Evolutionary conservation across 2,329 filamentous ascomycete species (phyloP).

Genomic region (Sporothrix pseudoabietina): DNA sequence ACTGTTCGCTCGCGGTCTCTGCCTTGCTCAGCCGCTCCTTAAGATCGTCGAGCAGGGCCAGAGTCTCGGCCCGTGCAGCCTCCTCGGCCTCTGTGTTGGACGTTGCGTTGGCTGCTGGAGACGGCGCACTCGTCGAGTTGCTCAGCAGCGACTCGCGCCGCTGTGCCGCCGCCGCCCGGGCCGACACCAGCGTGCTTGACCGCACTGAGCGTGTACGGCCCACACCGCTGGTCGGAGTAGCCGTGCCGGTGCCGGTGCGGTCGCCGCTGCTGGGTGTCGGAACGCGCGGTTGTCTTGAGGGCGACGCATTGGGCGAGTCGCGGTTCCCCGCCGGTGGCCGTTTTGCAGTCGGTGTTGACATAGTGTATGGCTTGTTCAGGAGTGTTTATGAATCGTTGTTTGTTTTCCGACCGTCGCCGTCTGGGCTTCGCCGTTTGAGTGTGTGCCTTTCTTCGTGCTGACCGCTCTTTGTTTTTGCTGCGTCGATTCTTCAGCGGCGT

Average conservation of each 20-base stretch:
- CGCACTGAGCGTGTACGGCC: conserved; percentile 67
- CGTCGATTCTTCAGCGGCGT: conserved; percentile 20
- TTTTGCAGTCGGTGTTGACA: conserved; percentile 56
- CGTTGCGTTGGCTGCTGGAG: neutral
- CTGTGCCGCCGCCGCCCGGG: conserved; percentile 59
- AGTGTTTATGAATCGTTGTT: neutral
- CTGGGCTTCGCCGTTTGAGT: neutral
- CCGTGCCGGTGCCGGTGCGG: conserved; percentile 38
- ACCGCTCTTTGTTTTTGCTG: conserved; percentile 16
- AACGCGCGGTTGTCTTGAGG: conserved; percentile 48
- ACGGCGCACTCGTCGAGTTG: conserved; percentile 36
- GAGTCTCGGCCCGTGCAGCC: conserved; percentile 76
- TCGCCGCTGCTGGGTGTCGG: conserved; percentile 47
- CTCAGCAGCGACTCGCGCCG: conserved; percentile 56
- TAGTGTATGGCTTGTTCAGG: conserved; percentile 37
- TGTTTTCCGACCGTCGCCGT: neutral
- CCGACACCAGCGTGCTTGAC: conserved; percentile 67
- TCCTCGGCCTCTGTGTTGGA: conserved; percentile 57
- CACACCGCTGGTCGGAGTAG: conserved; percentile 46
- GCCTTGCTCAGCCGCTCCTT: conserved; percentile 80
- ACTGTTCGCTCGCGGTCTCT: conserved; percentile 75
- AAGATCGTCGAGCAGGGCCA: conserved; percentile 78
- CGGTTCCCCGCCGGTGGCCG: conserved; percentile 55
- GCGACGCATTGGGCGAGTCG: conserved; percentile 41
- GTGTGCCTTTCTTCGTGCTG: conserved; percentile 16